phyloP scores from a whole-genome alignment of 2,329 filamentous ascomycete species.

The Cladosporium colombiae region DNA sequence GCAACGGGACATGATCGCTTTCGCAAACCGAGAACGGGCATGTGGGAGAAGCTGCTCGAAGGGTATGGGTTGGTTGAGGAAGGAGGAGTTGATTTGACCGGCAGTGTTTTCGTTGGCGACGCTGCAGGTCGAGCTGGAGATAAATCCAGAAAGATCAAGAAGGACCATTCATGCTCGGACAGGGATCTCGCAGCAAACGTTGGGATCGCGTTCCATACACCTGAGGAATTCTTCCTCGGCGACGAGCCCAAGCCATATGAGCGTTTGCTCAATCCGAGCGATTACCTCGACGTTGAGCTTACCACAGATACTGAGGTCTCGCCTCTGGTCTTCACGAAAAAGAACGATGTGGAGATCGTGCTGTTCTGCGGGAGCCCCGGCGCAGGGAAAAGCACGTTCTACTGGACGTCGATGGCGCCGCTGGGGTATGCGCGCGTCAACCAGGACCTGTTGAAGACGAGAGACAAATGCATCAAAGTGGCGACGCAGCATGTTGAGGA shows the following conservation, averaged over 20 bases:
- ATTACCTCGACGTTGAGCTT: constrained; percentile 47
- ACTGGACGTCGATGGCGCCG: constrained; percentile 73
- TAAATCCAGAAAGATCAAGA: constrained; percentile 43
- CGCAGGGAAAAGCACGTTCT: constrained; percentile 90
- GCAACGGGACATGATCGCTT: constrained; percentile 80
- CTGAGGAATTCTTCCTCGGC: constrained; percentile 86
- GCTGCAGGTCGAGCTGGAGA: constrained; percentile 52
- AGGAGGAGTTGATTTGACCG: constrained; percentile 64
- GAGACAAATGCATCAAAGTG: constrained; percentile 67
- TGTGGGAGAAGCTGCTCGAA: constrained; percentile 73
- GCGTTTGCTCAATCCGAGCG: constrained; percentile 69
- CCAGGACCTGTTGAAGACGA: constrained; percentile 81
- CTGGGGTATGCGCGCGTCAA: constrained; percentile 84
- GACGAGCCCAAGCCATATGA: constrained; percentile 65
- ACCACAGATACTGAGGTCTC: constrained; percentile 32
- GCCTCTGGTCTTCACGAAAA: constrained; percentile 54
- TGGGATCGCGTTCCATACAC: constrained; percentile 77
- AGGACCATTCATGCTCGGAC: constrained; percentile 63
- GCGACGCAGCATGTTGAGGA: constrained; percentile 66
- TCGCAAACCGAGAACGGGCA: constrained; percentile 83
- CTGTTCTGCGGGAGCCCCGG: constrained; percentile 87
- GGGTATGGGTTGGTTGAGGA: constrained; percentile 52
- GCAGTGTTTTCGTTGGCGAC: constrained; percentile 87
- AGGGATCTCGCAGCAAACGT: constrained; percentile 82
- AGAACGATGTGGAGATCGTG: constrained; percentile 70